A percentile compares a stretch with the other conserved stretches of the same genome.
phyloP scores from a whole-genome alignment of 2,329 filamentous ascomycete genomes.

The Magnaporthiopsis poae region DNA sequence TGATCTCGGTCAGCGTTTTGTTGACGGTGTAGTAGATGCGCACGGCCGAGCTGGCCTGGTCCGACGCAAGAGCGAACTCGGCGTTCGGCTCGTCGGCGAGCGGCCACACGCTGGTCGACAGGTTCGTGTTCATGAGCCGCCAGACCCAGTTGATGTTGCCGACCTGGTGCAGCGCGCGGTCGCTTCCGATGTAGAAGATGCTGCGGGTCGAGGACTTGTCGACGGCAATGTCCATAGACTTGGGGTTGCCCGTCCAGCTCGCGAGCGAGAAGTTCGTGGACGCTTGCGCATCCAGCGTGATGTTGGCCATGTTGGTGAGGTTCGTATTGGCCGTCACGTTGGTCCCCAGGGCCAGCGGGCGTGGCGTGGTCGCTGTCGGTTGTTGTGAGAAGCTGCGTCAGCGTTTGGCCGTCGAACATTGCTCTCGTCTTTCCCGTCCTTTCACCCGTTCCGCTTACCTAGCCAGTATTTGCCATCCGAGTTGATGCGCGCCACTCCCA shows the following conservation, averaged over 20 bases:
- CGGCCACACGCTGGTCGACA: slow-evolving; percentile 20
- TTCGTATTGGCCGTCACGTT: slow-evolving; percentile 19
- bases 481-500: slow-evolving; percentile 22
- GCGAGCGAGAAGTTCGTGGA: slow-evolving; percentile 21
- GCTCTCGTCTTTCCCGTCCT: too few species aligned
- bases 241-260: slow-evolving; percentile 22
- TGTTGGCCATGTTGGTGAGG: slow-evolving; percentile 11
- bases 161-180: slow-evolving; percentile 23
- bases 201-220: slow-evolving; percentile 20
- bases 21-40: slow-evolving; percentile 27
- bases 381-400: slow-evolving; percentile 11
- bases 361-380: slow-evolving; percentile 24
- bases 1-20: slow-evolving; percentile 22
- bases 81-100: slow-evolving; percentile 21
- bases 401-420: too few species aligned
- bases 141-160: slow-evolving; percentile 21
- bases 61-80: slow-evolving; percentile 21
- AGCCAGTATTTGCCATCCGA: slow-evolving; percentile 23
- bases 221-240: slow-evolving; percentile 20
- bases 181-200: slow-evolving; percentile 29
- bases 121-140: slow-evolving; percentile 16
- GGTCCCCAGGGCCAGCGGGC: slow-evolving; percentile 17
- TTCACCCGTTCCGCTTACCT: slow-evolving; percentile 17
- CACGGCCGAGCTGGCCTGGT: slow-evolving; percentile 16
- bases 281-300: slow-evolving; percentile 12